Evolutionary conservation across 768 basidiomycete species (phyloP).

Genomic region (Pholiota molesta): DNA sequence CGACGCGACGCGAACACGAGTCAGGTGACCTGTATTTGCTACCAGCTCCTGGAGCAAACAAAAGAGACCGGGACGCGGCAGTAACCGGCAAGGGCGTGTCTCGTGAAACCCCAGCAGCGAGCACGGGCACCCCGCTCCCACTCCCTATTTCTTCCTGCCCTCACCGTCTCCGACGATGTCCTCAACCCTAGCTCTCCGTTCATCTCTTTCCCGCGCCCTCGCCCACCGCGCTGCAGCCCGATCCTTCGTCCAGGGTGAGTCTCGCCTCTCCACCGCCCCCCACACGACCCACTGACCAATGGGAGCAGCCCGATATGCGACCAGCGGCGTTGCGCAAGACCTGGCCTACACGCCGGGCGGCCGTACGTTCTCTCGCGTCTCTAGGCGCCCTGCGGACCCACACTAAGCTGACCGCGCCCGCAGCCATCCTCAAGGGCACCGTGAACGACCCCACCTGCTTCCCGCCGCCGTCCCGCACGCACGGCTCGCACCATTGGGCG

Average conservation of each 20-base stretch:
- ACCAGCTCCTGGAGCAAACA: not conserved
- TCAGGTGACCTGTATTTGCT: not conserved
- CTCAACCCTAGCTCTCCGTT: constrained; percentile 49
- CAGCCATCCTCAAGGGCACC: constrained; percentile 87
- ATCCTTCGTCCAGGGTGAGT: constrained; percentile 46
- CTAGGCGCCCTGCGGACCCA: not conserved
- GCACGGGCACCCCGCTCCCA: not conserved
- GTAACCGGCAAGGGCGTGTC: constrained; percentile 20
- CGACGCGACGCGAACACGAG: not conserved
- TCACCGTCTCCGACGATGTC: constrained; percentile 45
- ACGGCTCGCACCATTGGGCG: constrained; percentile 91
- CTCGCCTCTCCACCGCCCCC: not conserved
- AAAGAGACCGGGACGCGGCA: constrained; percentile 19
- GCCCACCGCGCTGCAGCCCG: constrained; percentile 42
- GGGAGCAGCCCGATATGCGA: constrained; percentile 42
- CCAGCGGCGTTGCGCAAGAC: constrained; percentile 26
- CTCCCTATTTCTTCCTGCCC: constrained; percentile 15
- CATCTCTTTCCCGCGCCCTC: constrained; percentile 48
- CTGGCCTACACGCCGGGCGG: constrained; percentile 66
- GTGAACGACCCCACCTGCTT: constrained; percentile 95
- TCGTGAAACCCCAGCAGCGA: constrained; percentile 14
- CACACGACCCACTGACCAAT: constrained; percentile 12
- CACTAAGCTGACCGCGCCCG: not conserved
- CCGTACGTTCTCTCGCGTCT: constrained; percentile 47
- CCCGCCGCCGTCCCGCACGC: constrained; percentile 75